These are phyloP conservation scores for Fusarium caatingaense DNA, from an alignment of 2,329 filamentous ascomycete species.

Conservation along the genomic window DNA sequence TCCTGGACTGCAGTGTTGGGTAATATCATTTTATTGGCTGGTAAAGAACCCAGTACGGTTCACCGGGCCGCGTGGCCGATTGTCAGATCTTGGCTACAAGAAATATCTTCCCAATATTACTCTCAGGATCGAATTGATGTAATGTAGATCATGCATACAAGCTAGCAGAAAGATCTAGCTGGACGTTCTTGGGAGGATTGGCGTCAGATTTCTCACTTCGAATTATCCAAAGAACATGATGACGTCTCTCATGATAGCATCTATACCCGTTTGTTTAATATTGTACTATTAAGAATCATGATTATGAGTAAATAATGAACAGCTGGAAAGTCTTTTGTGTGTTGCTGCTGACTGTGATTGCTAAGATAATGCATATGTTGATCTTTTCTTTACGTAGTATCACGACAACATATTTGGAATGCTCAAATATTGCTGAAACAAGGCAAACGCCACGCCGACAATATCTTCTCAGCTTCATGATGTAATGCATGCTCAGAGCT, in stretches of 20 bases:
- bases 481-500: constrained; percentile 6
- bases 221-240: constrained; percentile 34
- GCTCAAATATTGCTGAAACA: neutral
- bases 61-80: constrained; percentile 38
- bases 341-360: neutral
- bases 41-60: constrained; percentile 24
- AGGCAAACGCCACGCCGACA: neutral
- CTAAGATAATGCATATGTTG: neutral
- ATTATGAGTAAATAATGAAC: constrained; percentile 5
- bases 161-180: constrained; percentile 8
- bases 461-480: neutral
- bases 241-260: constrained; percentile 35
- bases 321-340: neutral
- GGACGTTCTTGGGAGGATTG: constrained; percentile 5
- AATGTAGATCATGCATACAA: constrained; percentile 14
- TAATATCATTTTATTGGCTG: constrained; percentile 32
- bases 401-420: neutral
- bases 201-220: constrained; percentile 21
- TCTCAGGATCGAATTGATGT: constrained; percentile 16
- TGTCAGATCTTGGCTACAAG: constrained; percentile 17
- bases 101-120: constrained; percentile 1
- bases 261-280: constrained; percentile 41
- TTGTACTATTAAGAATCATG: constrained; percentile 16
- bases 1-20: constrained; percentile 27
- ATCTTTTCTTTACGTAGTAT: neutral